Percentiles rank a stretch among this genome's conserved stretches.
Conservation (phyloP, 176 grass and related monocot species). For the Phyllostachys edulis region DNA sequence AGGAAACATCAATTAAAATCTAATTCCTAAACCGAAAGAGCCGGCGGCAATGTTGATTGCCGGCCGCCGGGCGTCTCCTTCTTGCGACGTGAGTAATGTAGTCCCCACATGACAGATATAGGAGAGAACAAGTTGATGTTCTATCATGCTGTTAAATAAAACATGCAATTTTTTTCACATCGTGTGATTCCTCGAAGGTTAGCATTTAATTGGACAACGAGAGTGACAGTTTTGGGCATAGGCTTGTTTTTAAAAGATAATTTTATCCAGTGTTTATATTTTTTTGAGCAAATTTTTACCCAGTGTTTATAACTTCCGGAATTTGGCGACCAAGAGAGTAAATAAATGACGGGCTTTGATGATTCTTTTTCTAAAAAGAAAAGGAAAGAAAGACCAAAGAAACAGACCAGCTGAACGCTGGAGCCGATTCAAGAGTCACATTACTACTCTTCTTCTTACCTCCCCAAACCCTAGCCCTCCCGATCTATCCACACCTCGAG, state of each 20-base stretch:
- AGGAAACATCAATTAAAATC: no score
- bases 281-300: no score
- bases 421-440: slow-evolving; percentile 22
- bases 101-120: no score
- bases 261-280: background rate
- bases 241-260: background rate
- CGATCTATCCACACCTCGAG: slow-evolving; percentile 29
- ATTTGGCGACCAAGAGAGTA: background rate
- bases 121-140: background rate
- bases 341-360: background rate
- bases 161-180: background rate
- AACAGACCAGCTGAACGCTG: slow-evolving; percentile 21
- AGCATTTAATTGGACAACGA: background rate
- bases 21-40: no score
- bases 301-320: background rate
- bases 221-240: background rate
- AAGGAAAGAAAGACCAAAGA: background rate
- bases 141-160: background rate
- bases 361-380: background rate
- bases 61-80: no score
- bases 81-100: no score
- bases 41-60: no score
- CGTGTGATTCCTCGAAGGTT: background rate
- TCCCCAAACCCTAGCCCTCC: slow-evolving; percentile 54
- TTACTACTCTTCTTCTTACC: slow-evolving; percentile 12